Base-by-base conservation (phyloP, 1,139 yeast genomes). In the Taphrina wiesneri region DNA sequence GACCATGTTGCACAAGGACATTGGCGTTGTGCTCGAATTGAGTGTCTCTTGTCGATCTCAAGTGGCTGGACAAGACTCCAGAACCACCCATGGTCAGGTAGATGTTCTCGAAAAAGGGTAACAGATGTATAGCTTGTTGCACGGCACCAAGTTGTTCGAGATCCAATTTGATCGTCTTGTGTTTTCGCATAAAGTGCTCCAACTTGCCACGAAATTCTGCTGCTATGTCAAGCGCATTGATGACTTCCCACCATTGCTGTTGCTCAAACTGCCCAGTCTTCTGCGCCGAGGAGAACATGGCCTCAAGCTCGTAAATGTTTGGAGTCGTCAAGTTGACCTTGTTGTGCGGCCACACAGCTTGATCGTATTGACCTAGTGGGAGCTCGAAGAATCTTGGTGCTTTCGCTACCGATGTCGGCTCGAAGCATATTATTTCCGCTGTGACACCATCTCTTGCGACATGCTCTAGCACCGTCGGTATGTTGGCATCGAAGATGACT, bases 351-450 rank as follows among this genome's bases (percentile, higher is more conserved):
- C 74, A 77, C 15, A 53, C 54, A 21, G 9, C 19, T 28, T 36
- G 36, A 32, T 54, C 49, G 19, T 5, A 1, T 6, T 25, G 17
- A 15, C 4, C 32, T 11, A 11, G 2, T 21, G 11, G 13, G 28
- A n/a, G 30, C 11, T 23, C 41, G 32, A 62, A 62, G 19, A 45
- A 19, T 13, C 26, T 32, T 36, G 34, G 6, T 0, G 90, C 81
- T 72, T 90, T 90, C 1, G 84, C 80, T 1, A 78, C 80, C 0
- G 95, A 87, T 0, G 96, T 90, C 1, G 97, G 97, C 70, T 90
- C 97, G 68, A 86, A 79, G 0, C 87, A 77, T 1, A 86, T 75
- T 23, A 76, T 73, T 1, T 70, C 70, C 0, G 46, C 59, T 3
- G 21, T 15, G 5, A n/a, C 17, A 15, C 71, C 67, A 4, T 70